Conservation (phyloP, 2,329 filamentous ascomycete genomes). For the Botrytis sinoallii region DNA sequence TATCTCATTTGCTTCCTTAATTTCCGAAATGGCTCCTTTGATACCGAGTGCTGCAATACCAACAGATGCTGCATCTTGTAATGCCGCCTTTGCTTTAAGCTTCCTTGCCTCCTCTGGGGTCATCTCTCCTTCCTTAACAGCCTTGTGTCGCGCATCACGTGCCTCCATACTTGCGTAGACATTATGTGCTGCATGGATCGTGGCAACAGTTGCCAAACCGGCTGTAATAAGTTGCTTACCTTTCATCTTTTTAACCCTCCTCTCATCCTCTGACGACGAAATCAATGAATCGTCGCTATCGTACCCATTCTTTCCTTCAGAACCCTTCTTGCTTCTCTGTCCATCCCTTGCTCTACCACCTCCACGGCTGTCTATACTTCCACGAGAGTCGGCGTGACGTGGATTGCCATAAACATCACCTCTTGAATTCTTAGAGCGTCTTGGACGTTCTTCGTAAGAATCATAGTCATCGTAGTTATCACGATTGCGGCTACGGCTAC, state of each 20-base stretch:
- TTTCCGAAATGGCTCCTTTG: constrained; percentile 61
- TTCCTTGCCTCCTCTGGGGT: constrained; percentile 59
- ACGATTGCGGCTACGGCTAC: constrained; percentile 30
- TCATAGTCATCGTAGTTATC: constrained; percentile 29
- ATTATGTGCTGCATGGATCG: constrained; percentile 65
- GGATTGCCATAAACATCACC: constrained; percentile 34
- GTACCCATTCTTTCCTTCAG: constrained; percentile 34
- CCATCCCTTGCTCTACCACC: constrained; percentile 29
- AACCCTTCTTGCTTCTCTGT: constrained; percentile 32
- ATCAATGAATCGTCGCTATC: constrained; percentile 50
- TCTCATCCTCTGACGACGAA: constrained; percentile 60
- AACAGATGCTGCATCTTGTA: constrained; percentile 63
- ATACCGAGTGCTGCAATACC: constrained; percentile 66
- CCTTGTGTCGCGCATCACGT: constrained; percentile 56
- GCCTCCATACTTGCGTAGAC: constrained; percentile 63
- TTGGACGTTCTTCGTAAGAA: constrained; percentile 25
- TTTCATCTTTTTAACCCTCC: constrained; percentile 60
- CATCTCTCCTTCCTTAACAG: constrained; percentile 63
- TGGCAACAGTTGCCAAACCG: constrained; percentile 64
- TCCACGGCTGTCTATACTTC: constrained; percentile 28
- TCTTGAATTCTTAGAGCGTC: constrained; percentile 13
- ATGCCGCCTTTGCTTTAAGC: constrained; percentile 59
- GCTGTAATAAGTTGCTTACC: constrained; percentile 65
- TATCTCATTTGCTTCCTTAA: constrained; percentile 65
- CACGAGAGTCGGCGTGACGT: constrained; percentile 34